A percentile compares a stretch with the other conserved stretches of the same genome.
Evolutionary conservation across 768 basidiomycete species (phyloP).

Genomic region (Naematelia encephala): DNA sequence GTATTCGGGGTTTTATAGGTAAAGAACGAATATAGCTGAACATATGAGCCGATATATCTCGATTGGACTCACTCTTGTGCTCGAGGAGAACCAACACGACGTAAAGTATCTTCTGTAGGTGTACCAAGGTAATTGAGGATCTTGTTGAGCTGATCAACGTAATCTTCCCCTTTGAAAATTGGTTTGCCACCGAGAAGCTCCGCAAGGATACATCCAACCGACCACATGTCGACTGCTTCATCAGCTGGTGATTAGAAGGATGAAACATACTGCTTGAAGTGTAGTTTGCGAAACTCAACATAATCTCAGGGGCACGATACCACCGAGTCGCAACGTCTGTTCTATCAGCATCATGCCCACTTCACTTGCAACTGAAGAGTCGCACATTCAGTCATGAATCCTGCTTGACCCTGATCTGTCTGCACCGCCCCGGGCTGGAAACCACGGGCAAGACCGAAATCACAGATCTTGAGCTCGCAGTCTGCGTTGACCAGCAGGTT

Average conservation of each 20-base stretch:
- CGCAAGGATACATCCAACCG: conserved; percentile 55
- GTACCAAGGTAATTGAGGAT: conserved; percentile 98
- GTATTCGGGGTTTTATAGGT: conserved; percentile 92
- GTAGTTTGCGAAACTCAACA: conserved; percentile 66
- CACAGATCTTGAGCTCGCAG: conserved; percentile 77
- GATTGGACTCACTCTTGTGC: conserved; percentile 52
- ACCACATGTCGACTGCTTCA: conserved; percentile 53
- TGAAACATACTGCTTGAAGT: conserved; percentile 51
- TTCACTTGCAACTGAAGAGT: neutral
- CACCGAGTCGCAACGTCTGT: conserved; percentile 80
- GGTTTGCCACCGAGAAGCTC: conserved; percentile 54
- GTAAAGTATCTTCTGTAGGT: conserved; percentile 90
- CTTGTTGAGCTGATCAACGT: conserved; percentile 97
- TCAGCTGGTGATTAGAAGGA: conserved; percentile 51
- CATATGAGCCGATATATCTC: neutral
- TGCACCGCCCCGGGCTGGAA: conserved; percentile 71
- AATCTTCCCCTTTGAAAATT: conserved; percentile 56
- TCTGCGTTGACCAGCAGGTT: conserved; percentile 97
- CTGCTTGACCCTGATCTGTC: conserved; percentile 57
- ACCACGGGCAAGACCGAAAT: conserved; percentile 93
- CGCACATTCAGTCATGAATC: conserved; percentile 98
- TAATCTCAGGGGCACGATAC: conserved; percentile 99
- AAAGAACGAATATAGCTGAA: conserved; percentile 83
- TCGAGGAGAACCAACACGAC: conserved; percentile 90
- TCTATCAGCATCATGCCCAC: conserved; percentile 3